Evolutionary conservation across 2,329 filamentous ascomycete species (phyloP), one percentile per base, ranked within the genome.

Genomic region (Fusarium cicatricum): DNA sequence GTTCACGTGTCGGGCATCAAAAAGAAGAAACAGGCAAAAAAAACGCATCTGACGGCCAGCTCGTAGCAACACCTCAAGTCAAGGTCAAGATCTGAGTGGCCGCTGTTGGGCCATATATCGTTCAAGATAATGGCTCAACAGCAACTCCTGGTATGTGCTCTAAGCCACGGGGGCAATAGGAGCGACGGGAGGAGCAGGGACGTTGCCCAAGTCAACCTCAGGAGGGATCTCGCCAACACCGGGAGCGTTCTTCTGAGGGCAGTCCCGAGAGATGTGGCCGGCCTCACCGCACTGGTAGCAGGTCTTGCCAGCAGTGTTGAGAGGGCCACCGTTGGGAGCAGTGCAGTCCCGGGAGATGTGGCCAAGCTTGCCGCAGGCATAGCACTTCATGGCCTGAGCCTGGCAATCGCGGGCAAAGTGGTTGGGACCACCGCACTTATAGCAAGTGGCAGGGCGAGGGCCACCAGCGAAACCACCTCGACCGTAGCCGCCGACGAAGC

Each of bases 321-420:
- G 84, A 40, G 94, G 92, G 19, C 95, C 95, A 52, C 95, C 95
- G 76, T 98, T 98, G 63, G 95, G 94, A 59, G 94, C 92, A 40
- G 93, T 97, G 84, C 95, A 99, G 78, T 99, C 95, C 70, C 84
- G 82, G 11, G 91, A 96, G 77, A 97, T 97, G 80, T 97, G 92
- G 45, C 92, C 92, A 67, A 96, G 87, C 82, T 97, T 97, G 75
- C 93, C 93, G 74, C 93, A 97, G 66, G 93, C 93, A 72, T 97
- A 97, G 84, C 93, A 97, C 82, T 97, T 97, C 92, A 97, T 96
- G 62, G 92, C 91, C 78, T 97, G 92, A 67, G 95, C 93, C 82
- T 98, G 95, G 84, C 95, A 99, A 73, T 99, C 95, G 65, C 95
- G 90, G 64, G 95, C 95, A 74, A 96, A 99, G 80, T 99, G 95